Base-by-base conservation (phyloP, 140 eudicot species). In the Ambrosia hybrid region DNA sequence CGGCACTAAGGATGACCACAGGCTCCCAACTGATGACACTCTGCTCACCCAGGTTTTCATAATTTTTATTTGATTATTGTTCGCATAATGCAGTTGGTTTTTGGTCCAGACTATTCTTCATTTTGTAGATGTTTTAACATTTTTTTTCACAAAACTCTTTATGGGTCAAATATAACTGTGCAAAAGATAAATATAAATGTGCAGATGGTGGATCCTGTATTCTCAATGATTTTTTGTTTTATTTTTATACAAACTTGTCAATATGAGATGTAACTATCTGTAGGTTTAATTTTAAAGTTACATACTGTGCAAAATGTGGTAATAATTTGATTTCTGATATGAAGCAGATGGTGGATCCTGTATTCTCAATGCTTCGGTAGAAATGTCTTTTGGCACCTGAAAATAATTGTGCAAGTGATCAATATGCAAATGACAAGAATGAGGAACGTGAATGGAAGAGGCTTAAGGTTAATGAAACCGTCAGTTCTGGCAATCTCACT, bases 331-430 rank as follows among this genome's bases (percentile, higher is more conserved):
- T 43, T 26, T n/a, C 3, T 13, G 1, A 17, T 51, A 33, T 13
- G 55, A 26, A 79, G 74, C 82, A 89, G 92, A 73, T 86, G 64
- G 5, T 79, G 48, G 81, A 78, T 51, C 92, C 96, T 46, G 85
- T 84, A 39, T 30, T 82, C 66, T 17, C 73, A 9, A 39, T 89
- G 53, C 67, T 76, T 57, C 86, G 83, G 13, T 43, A 84, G 64
- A 80, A 74, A 62, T 33, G 72, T 39, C 71, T 70, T 52, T 17
- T 84, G 74, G 78, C 15, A 51, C 46, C 46, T 51, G 74, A 79
- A 80, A 72, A 72, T 57, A 67, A 70, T 65, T 14, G 26, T 69
- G 36, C 75, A n/a, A 66, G 48, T 57, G 12, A 17, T 64, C 70
- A 80, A 4, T 68, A 62, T 67, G 76, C 71, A 33, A 67, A 57